Evolutionary conservation across 2,329 filamentous ascomycete species (phyloP).

Genomic region (Dothistroma pini): DNA sequence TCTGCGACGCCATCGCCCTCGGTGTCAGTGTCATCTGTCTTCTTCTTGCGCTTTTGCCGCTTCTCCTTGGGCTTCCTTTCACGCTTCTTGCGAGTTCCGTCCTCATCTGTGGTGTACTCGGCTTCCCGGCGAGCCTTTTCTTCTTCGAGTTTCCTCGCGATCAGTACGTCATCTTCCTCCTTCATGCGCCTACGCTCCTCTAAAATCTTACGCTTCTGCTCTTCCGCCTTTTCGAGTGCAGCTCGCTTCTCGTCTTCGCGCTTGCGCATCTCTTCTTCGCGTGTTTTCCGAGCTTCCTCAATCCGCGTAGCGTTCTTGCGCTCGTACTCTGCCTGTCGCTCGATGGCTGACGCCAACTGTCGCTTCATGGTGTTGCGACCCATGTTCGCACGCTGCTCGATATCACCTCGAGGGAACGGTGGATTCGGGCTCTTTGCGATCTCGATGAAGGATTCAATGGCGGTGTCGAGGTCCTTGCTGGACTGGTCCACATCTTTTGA

Average conservation of each 20-base stretch:
- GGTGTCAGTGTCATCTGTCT: slow-evolving; percentile 46
- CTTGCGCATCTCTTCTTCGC: slow-evolving; percentile 73
- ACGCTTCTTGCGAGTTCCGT: slow-evolving; percentile 75
- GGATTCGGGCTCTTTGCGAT: slow-evolving; percentile 62
- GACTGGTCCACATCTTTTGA: slow-evolving; percentile 78
- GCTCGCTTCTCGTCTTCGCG: slow-evolving; percentile 73
- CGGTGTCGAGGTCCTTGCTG: slow-evolving; percentile 74
- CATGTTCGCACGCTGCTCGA: slow-evolving; percentile 97
- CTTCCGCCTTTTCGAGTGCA: slow-evolving; percentile 64
- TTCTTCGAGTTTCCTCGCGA: slow-evolving; percentile 67
- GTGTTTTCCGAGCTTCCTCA: slow-evolving; percentile 70
- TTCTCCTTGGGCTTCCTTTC: slow-evolving; percentile 60
- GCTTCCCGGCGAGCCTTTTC: slow-evolving; percentile 62
- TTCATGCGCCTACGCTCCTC: slow-evolving; percentile 80
- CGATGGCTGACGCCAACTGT: slow-evolving; percentile 80
- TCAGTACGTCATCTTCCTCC: slow-evolving; percentile 67
- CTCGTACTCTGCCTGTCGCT: slow-evolving; percentile 86
- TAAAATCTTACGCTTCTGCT: slow-evolving; percentile 75
- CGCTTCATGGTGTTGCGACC: slow-evolving; percentile 90
- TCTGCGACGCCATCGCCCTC: slow-evolving; percentile 42
- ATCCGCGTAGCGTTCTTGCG: slow-evolving; percentile 88
- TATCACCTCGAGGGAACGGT: slow-evolving; percentile 84
- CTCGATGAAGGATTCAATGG: slow-evolving; percentile 65
- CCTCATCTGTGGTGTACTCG: slow-evolving; percentile 75
- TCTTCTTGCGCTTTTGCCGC: slow-evolving; percentile 57